Evolutionary conservation across 495 filamentous ascomycete species (phyloP).

Genomic region (Penicillium silybi): DNA sequence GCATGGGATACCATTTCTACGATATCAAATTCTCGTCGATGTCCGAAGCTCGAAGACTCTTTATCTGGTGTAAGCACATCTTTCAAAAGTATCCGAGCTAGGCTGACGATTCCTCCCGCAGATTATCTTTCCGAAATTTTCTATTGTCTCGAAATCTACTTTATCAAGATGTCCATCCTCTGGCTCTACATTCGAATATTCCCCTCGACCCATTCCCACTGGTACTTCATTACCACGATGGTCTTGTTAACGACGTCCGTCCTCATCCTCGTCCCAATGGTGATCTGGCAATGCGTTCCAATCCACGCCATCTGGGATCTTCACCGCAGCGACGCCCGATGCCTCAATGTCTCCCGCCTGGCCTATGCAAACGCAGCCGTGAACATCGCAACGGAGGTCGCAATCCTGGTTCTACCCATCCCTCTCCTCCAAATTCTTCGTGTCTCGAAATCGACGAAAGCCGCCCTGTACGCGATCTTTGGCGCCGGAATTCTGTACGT

Average conservation of each 20-base stretch:
- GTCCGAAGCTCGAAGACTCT: neutral
- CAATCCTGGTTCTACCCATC: constrained; percentile 7
- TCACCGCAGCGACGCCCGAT: constrained; percentile 1
- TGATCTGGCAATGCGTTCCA: constrained; percentile 13
- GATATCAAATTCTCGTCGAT: constrained; percentile 7
- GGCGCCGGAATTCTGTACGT: constrained; percentile 10
- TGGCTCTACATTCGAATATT: constrained; percentile 19
- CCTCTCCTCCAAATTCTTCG: constrained; percentile 8
- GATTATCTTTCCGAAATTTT: constrained; percentile 10
- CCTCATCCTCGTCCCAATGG: constrained; percentile 7
- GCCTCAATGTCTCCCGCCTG: constrained; percentile 7
- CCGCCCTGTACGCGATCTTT: constrained; percentile 9
- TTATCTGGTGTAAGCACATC: constrained; percentile 9
- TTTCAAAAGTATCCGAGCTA: no score
- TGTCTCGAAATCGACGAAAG: neutral
- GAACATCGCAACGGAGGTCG: constrained; percentile 11
- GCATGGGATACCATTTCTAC: constrained; percentile 14
- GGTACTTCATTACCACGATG: constrained; percentile 4
- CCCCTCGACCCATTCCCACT: neutral
- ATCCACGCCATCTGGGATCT: constrained; percentile 9
- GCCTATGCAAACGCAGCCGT: constrained; percentile 13
- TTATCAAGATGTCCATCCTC: constrained; percentile 19
- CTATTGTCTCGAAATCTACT: constrained; percentile 7
- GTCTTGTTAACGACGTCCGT: constrained; percentile 1
- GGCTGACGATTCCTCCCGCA: neutral